These are phyloP conservation scores for Solanum raphanifolium DNA, from an alignment of 257 asterid species.

Conservation along the genomic window DNA sequence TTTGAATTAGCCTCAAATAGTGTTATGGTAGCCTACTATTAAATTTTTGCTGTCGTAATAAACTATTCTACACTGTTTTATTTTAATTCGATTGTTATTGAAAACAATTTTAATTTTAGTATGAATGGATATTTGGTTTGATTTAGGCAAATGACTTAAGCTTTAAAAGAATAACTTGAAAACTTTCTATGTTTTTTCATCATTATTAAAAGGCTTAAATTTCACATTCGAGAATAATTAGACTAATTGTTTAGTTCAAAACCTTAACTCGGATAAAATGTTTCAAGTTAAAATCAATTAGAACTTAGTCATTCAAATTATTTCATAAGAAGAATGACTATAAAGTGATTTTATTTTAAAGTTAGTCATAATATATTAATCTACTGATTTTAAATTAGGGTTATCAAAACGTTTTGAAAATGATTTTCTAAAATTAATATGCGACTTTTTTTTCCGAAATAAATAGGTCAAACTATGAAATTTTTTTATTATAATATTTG, in stretches of 20 bases:
- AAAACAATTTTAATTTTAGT: background rate
- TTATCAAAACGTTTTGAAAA: background rate
- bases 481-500: constrained; percentile 24
- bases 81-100: background rate
- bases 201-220: background rate
- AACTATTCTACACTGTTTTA: no score
- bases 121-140: background rate
- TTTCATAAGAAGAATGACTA: background rate
- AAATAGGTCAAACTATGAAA: background rate
- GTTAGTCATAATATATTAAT: no score
- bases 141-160: background rate
- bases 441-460: background rate
- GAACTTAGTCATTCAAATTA: background rate
- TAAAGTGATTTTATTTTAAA: no score
- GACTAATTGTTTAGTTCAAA: background rate
- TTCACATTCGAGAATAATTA: background rate
- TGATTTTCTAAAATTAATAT: no score
- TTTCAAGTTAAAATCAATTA: background rate
- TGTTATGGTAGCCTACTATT: no score
- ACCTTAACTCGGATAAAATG: background rate
- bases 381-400: background rate
- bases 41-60: no score
- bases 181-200: background rate
- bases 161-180: background rate
- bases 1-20: no score